Percentiles rank a stretch among this genome's conserved stretches.
These are phyloP conservation scores for Yamadazyma insecticola DNA, from an alignment of 805 yeast genomes.

Conservation along the genomic window DNA sequence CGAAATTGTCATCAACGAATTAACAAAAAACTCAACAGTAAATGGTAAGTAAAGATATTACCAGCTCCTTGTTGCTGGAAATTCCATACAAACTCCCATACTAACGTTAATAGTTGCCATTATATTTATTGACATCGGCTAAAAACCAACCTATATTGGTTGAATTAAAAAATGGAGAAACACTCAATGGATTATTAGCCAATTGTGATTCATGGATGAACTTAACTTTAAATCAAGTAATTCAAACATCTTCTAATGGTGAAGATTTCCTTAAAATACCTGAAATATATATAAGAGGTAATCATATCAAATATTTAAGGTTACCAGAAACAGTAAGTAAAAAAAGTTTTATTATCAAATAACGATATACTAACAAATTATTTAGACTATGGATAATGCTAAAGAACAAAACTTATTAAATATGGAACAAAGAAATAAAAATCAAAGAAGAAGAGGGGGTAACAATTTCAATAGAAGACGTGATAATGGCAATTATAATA, in stretches of 20 bases:
- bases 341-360: constrained; percentile 11
- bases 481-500: constrained; percentile 6
- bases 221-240: constrained; percentile 72
- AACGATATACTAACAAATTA: constrained; percentile 8
- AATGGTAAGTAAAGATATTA: background rate
- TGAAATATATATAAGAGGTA: constrained; percentile 81
- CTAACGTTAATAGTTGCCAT: constrained; percentile 61
- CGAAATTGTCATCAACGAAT: constrained; percentile 5
- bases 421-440: constrained; percentile 46
- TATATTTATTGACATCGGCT: constrained; percentile 84
- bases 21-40: constrained; percentile 1
- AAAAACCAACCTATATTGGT: constrained; percentile 84
- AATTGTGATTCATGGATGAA: constrained; percentile 97
- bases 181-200: constrained; percentile 75
- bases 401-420: constrained; percentile 57
- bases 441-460: constrained; percentile 37
- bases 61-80: no score
- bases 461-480: constrained; percentile 5
- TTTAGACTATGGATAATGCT: constrained; percentile 60
- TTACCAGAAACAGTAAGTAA: constrained; percentile 51
- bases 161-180: constrained; percentile 89
- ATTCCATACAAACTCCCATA: constrained; percentile 3
- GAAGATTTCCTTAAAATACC: constrained; percentile 58
- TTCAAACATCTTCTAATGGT: constrained; percentile 60
- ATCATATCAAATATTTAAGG: constrained; percentile 72